These are phyloP conservation scores for Biscogniauxia mediterranea DNA, from an alignment of 2,329 filamentous ascomycete species.

Conservation along the genomic window DNA sequence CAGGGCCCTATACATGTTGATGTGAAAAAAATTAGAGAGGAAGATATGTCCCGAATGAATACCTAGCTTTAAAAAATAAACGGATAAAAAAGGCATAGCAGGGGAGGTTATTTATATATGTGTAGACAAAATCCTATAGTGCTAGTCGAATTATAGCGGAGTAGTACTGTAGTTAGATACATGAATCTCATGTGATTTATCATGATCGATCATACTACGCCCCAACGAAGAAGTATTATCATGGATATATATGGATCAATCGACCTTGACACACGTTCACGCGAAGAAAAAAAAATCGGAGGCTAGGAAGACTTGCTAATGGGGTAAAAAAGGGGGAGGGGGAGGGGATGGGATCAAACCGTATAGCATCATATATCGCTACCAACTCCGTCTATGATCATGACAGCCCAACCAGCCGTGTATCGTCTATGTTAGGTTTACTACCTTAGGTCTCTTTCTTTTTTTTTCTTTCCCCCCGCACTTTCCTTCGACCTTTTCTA, in stretches of 20 bases:
- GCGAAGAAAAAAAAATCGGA: no score
- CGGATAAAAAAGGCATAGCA: no score
- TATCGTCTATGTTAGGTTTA: neutral
- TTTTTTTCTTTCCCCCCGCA: neutral
- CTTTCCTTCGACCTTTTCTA: no score
- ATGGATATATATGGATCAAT: no score
- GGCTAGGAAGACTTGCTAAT: no score
- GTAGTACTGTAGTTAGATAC: neutral
- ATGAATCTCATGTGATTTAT: neutral
- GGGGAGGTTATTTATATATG: no score
- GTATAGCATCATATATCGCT: neutral
- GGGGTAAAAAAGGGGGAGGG: neutral
- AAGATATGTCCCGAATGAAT: no score
- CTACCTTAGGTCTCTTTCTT: neutral
- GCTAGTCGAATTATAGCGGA: neutral
- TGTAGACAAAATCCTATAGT: no score
- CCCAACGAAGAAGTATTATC: no score
- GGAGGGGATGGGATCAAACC: neutral
- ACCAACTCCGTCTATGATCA: conserved; percentile 8
- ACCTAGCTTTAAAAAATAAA: no score
- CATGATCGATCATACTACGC: no score
- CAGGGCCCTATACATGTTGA: conserved; percentile 60
- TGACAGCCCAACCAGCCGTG: conserved; percentile 3
- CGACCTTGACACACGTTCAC: no score
- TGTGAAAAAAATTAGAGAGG: conserved; percentile 45